These are phyloP conservation scores for Hypericum perforatum DNA, from an alignment of 345 rosid species.

Conservation along the genomic window DNA sequence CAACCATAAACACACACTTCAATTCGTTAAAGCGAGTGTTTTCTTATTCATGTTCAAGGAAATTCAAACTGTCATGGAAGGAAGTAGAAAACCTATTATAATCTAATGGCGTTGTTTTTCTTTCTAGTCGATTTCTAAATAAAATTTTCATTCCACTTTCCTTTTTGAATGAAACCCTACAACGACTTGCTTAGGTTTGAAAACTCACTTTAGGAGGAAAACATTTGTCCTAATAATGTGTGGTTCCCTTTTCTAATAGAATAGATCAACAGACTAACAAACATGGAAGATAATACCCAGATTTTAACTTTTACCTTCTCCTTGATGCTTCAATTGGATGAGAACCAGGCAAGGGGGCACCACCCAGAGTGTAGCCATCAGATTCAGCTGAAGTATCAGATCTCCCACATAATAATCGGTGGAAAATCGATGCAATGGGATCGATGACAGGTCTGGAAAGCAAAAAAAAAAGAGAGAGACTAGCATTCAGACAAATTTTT, in stretches of 20 bases:
- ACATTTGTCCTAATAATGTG: not conserved
- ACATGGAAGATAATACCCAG: not conserved
- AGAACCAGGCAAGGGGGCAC: constrained; percentile 81
- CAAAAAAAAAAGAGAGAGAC: constrained; percentile 6
- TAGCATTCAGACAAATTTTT: not conserved
- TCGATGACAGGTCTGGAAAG: constrained; percentile 67
- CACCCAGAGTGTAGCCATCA: constrained; percentile 44
- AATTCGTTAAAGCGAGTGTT: no score
- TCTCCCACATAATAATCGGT: constrained; percentile 78
- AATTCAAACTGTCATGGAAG: no score
- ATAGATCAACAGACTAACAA: not conserved
- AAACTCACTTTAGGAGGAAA: no score
- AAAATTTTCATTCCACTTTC: no score
- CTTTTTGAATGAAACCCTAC: no score
- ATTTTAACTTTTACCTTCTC: constrained; percentile 67
- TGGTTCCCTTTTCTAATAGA: not conserved
- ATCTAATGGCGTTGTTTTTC: no score
- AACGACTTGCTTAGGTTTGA: no score
- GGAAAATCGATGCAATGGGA: constrained; percentile 71
- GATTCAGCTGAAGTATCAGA: constrained; percentile 35
- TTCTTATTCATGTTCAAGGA: no score
- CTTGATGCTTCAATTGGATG: constrained; percentile 92
- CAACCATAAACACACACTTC: no score
- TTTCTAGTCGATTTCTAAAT: no score
- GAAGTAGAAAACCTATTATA: no score